These are phyloP conservation scores for Botrytis aclada DNA, from an alignment of 2,329 filamentous ascomycete genomes.

Conservation along the genomic window DNA sequence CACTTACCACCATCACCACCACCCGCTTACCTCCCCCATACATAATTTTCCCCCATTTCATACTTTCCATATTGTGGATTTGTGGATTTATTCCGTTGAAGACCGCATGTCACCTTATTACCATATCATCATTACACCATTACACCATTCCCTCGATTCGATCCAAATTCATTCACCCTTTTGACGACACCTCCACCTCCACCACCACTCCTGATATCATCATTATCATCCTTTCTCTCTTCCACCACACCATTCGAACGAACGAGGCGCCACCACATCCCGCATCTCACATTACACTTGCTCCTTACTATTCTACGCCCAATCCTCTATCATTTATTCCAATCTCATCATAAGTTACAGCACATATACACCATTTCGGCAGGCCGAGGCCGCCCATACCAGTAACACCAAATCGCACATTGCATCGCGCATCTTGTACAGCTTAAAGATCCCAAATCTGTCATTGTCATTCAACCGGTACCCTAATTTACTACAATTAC, in stretches of 20 bases:
- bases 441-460: slow-evolving; percentile 6
- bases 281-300: background rate
- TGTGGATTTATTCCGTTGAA: background rate
- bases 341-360: slow-evolving; percentile 1
- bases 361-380: slow-evolving; percentile 5
- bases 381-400: slow-evolving; percentile 14
- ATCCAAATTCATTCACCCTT: background rate
- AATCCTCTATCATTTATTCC: background rate
- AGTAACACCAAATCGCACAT: slow-evolving; percentile 17
- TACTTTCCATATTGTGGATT: background rate
- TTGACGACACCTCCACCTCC: background rate
- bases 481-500: slow-evolving; percentile 5
- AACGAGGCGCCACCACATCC: slow-evolving; percentile 9
- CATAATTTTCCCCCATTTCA: background rate
- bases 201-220: background rate
- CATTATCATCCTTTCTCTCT: background rate
- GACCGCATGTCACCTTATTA: background rate
- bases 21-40: too few relatives aligned
- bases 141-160: background rate
- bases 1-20: background rate
- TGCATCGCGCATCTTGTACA: slow-evolving; percentile 18
- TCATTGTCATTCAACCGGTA: background rate
- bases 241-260: background rate
- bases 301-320: background rate
- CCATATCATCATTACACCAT: background rate